phyloP scores from a whole-genome alignment of 257 asterid genomes.

The Orobanche coerulescens region DNA sequence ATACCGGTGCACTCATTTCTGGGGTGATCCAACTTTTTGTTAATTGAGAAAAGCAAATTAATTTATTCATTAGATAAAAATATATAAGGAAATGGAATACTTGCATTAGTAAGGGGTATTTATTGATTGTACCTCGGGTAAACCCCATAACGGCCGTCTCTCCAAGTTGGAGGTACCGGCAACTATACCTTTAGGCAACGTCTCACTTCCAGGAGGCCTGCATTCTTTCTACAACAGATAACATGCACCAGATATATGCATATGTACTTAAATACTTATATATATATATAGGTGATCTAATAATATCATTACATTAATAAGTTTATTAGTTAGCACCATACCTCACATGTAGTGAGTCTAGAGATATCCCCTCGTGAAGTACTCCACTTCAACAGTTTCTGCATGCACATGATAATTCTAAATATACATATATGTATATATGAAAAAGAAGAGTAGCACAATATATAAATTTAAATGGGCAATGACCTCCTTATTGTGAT shows the following conservation, averaged over 20 bases:
- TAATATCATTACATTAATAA: neutral
- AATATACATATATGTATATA: too few species aligned
- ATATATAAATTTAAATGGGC: neutral
- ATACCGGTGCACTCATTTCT: too few species aligned
- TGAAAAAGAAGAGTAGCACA: neutral
- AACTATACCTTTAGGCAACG: slow-evolving; percentile 67
- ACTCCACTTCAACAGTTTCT: slow-evolving; percentile 35
- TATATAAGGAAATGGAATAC: too few species aligned
- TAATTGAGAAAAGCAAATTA: neutral
- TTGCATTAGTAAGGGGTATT: neutral
- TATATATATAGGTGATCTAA: neutral
- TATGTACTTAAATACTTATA: neutral
- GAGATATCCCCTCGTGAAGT: slow-evolving; percentile 24
- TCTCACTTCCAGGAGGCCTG: slow-evolving; percentile 66
- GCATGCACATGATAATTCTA: slow-evolving; percentile 18
- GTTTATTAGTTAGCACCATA: slow-evolving; percentile 11
- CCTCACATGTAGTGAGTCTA: slow-evolving; percentile 39
- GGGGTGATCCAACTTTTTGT: neutral
- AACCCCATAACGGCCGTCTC: slow-evolving; percentile 77
- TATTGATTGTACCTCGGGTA: slow-evolving; percentile 46
- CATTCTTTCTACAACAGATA: slow-evolving; percentile 40
- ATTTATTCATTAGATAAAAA: too few species aligned
- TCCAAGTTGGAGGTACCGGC: slow-evolving; percentile 64
- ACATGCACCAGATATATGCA: slow-evolving; percentile 11
- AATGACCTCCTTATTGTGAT: slow-evolving; percentile 40